Evolutionary conservation across 139 green algal genomes (phyloP), one percentile per base, ranked within the genome.

Genomic region (Auxenochlorella pyrenoidosa): DNA sequence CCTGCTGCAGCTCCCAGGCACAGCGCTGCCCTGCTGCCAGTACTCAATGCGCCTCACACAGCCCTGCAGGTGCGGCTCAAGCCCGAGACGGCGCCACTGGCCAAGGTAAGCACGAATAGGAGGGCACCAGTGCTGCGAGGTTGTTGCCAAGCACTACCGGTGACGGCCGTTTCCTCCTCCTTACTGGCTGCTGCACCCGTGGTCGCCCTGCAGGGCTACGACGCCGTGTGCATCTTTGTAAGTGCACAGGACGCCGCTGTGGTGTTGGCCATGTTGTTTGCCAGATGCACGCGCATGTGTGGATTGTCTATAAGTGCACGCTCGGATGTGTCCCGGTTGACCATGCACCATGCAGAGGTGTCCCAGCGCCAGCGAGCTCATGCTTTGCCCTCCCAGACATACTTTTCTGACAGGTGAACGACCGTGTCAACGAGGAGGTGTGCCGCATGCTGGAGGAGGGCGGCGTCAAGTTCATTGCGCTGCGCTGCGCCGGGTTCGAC

Each of bases 401-500:
- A n/a, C n/a, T n/a, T n/a, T n/a, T n/a, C n/a, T n/a, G 1, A 16
- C 66, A 75, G 68, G 95, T 98, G 10, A 96, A 96, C 70, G 95
- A 97, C 86, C 38, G 90, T 73, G 63, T 44, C 22, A 66, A 89
- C 65, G 83, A 77, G 34, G 66, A 94, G 88, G 89, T 93, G 10
- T 73, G 95, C 24, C 28, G 91, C 36, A 59, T 59, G 21, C 93
- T 98, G 60, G 88, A 87, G 3, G 85, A 93, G n/a, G 34, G 70
- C 10, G 94, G 95, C n/a, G 92, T 97, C 18, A 91, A 89, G 81
- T 77, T 94, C 73, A 88, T 97, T 19, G 92, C 94, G 1, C 87
- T 98, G 92, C 91, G 95, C 47, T 98, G 95, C 86, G 95, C 95
- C 4, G 95, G 95, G 5, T 89, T 89, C 66, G 94, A 96, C 82